A percentile compares a stretch with the other conserved stretches of the same genome.
Conservation (phyloP, 2,329 filamentous ascomycete species). For the Ciborinia camelliae region DNA sequence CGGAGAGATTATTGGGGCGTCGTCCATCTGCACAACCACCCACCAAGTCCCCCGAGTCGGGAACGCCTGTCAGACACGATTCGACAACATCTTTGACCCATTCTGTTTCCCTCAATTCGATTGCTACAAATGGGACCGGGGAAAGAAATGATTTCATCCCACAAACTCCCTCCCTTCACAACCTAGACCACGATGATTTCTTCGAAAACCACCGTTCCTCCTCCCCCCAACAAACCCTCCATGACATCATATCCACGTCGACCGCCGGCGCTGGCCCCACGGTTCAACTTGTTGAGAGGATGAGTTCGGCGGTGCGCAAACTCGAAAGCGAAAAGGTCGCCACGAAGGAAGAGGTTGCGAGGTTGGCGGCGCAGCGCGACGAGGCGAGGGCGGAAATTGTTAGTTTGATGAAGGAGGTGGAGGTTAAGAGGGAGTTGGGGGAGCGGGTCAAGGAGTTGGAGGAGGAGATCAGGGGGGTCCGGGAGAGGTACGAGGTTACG, state of each 20-base stretch:
- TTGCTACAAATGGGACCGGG: conserved; percentile 27
- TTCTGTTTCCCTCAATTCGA: conserved; percentile 4
- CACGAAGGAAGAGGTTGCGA: conserved; percentile 77
- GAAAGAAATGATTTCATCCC: conserved; percentile 8
- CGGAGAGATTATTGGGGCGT: conserved; percentile 27
- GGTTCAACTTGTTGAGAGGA: conserved; percentile 91
- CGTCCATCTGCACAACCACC: conserved; percentile 31
- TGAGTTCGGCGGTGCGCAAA: conserved; percentile 88
- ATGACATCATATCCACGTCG: conserved; percentile 84
- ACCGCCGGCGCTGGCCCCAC: conserved; percentile 88
- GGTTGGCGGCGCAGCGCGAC: conserved; percentile 81
- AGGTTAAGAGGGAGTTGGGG: conserved; percentile 61
- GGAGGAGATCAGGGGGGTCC: conserved; percentile 63
- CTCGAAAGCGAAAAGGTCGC: conserved; percentile 90
- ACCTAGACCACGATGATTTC: conserved; percentile 42
- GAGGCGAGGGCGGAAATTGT: conserved; percentile 93
- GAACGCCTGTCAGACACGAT: conserved; percentile 36
- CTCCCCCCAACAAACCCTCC: conserved; percentile 66
- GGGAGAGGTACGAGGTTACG: conserved; percentile 81
- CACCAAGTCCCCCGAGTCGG: conserved; percentile 31
- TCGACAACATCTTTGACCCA: conserved; percentile 30
- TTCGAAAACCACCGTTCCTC: conserved; percentile 53
- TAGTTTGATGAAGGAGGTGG: conserved; percentile 79
- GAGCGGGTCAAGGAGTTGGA: conserved; percentile 63
- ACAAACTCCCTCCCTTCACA: conserved; percentile 32